Conservation (phyloP, 805 yeast genomes). For the Ogataea nitratoaversa region DNA sequence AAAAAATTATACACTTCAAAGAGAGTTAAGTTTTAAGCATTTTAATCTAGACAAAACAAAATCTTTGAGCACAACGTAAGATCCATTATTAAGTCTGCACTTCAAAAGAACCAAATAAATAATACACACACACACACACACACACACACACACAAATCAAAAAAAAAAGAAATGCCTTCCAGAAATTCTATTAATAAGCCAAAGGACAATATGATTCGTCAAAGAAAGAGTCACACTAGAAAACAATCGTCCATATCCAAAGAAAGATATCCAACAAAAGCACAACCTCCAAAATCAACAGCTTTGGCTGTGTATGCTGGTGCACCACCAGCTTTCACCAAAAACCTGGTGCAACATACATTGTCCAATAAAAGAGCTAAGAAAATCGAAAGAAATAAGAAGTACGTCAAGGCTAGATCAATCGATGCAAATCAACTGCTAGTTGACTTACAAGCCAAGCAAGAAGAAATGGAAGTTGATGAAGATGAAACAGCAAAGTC, state of each 20-base stretch:
- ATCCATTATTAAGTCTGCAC: too few relatives aligned
- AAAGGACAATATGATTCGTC: slow-evolving; percentile 50
- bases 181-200: slow-evolving; percentile 82
- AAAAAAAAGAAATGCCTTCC: slow-evolving; percentile 65
- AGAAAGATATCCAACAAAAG: background rate
- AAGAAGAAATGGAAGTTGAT: slow-evolving; percentile 53
- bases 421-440: slow-evolving; percentile 35
- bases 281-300: slow-evolving; percentile 16
- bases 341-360: slow-evolving; percentile 48
- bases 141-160: too few relatives aligned
- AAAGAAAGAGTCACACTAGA: slow-evolving; percentile 41
- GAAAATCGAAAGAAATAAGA: slow-evolving; percentile 75
- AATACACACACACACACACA: too few relatives aligned
- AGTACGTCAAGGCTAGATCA: slow-evolving; percentile 59
- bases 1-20: too few relatives aligned
- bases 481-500: slow-evolving; percentile 19
- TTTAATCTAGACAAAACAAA: too few relatives aligned
- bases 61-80: too few relatives aligned
- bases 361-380: slow-evolving; percentile 74
- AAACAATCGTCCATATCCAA: slow-evolving; percentile 4
- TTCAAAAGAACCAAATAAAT: too few relatives aligned
- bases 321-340: slow-evolving; percentile 12
- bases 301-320: slow-evolving; percentile 45
- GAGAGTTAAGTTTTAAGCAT: too few relatives aligned
- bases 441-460: slow-evolving; percentile 45